These are phyloP conservation scores for Leptosphaerulina australis DNA, from an alignment of 2,329 filamentous ascomycete species.

Conservation along the genomic window DNA sequence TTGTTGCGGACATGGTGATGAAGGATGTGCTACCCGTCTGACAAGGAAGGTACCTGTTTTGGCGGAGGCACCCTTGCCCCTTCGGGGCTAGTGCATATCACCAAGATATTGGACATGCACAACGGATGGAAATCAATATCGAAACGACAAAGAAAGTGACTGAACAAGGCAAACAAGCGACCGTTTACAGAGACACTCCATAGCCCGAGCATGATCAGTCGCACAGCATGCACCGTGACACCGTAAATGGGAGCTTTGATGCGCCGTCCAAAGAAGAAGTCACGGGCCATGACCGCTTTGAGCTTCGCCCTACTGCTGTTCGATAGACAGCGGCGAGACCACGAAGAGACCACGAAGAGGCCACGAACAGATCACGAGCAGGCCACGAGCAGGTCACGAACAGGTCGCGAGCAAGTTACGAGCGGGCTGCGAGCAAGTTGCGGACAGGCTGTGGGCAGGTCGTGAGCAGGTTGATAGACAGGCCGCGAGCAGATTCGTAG, in stretches of 20 bases:
- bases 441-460: no score
- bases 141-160: constrained; percentile 7
- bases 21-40: constrained; percentile 13
- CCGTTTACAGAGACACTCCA: constrained; percentile 17
- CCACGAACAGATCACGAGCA: constrained; percentile 3
- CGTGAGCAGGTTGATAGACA: no score
- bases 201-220: constrained; percentile 2
- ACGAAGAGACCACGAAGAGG: constrained; percentile 4
- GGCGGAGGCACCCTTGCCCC: not conserved
- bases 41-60: constrained; percentile 12
- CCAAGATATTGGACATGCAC: constrained; percentile 14
- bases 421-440: no score
- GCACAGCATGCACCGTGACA: constrained; percentile 14
- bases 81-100: constrained; percentile 2
- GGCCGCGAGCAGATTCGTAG: no score
- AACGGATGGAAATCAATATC: constrained; percentile 12
- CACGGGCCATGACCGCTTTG: constrained; percentile 6
- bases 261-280: not conserved
- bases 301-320: constrained; percentile 4
- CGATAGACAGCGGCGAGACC: constrained; percentile 12
- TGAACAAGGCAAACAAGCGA: constrained; percentile 15
- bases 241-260: constrained; percentile 9
- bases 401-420: no score
- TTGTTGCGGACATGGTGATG: constrained; percentile 1
- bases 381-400: no score